These are phyloP conservation scores for Dendrocalamus sinicus DNA, from an alignment of 176 grass and related monocot species.

Conservation along the genomic window DNA sequence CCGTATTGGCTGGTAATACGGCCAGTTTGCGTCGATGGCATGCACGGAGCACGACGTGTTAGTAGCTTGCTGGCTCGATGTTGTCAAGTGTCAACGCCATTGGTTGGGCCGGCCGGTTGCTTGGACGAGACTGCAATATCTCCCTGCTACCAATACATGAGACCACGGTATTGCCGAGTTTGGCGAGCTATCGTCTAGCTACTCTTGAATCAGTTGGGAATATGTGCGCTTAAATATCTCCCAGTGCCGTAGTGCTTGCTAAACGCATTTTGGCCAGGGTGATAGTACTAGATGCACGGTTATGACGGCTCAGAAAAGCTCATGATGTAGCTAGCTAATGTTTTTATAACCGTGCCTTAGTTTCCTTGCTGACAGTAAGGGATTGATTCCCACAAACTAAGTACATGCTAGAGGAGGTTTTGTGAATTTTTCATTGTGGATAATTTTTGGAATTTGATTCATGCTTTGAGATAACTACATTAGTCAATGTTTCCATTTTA, in stretches of 20 bases:
- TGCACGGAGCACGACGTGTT: not conserved
- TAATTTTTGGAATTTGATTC: not conserved
- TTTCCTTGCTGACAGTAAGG: too few species aligned
- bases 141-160: not conserved
- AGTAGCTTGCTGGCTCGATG: not conserved
- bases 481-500: not conserved
- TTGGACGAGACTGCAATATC: not conserved
- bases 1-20: not conserved
- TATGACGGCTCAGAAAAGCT: too few species aligned
- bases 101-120: not conserved
- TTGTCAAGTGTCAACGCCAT: not conserved
- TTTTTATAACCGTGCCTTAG: too few species aligned
- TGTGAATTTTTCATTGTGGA: not conserved
- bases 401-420: not conserved
- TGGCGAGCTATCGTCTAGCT: slow-evolving; percentile 28
- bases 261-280: not conserved
- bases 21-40: not conserved
- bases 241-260: not conserved
- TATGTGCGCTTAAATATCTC: not conserved
- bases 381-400: too few species aligned
- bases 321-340: too few species aligned
- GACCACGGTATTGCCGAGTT: not conserved
- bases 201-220: not conserved
- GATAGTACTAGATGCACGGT: not conserved
- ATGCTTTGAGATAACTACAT: too few species aligned